A percentile compares a stretch with the other conserved stretches of the same genome.
phyloP scores from a whole-genome alignment of 371 early-diverging fungal species.

The Apophysomyces ossiformis region DNA sequence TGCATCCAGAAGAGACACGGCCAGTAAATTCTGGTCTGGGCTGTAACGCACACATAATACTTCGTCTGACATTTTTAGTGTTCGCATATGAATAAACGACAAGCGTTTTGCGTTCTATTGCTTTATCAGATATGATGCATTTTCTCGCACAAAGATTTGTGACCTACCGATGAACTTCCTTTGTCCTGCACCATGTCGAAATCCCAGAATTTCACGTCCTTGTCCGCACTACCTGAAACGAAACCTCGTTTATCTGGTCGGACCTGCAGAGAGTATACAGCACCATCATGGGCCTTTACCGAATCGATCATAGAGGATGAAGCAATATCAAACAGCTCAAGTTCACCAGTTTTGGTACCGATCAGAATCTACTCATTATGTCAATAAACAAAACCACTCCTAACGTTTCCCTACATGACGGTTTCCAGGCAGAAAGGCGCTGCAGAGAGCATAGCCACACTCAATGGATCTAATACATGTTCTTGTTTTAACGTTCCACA shows the following conservation, averaged over 20 bases:
- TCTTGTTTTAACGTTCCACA: conserved; percentile 88
- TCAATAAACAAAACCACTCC: not conserved
- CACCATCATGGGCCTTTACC: conserved; percentile 88
- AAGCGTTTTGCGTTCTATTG: conserved; percentile 53
- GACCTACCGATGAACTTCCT: conserved; percentile 18
- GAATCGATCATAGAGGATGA: conserved; percentile 81
- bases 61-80: conserved; percentile 93
- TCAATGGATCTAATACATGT: conserved; percentile 87
- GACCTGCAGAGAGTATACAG: conserved; percentile 86
- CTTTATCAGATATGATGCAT: not conserved
- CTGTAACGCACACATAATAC: conserved; percentile 86
- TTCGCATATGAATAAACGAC: conserved; percentile 84
- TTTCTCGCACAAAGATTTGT: not conserved
- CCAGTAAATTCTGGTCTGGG: conserved; percentile 85
- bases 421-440: conserved; percentile 91
- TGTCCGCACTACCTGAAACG: conserved; percentile 92
- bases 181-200: conserved; percentile 65
- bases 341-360: conserved; percentile 89
- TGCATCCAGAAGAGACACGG: conserved; percentile 89
- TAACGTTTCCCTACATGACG: conserved; percentile 60
- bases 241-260: conserved; percentile 90
- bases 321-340: conserved; percentile 89
- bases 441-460: conserved; percentile 85
- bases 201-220: conserved; percentile 97
- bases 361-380: conserved; percentile 66